Conservation (phyloP, 2,329 filamentous ascomycete genomes). For the Neofusicoccum kwambonambiense region DNA sequence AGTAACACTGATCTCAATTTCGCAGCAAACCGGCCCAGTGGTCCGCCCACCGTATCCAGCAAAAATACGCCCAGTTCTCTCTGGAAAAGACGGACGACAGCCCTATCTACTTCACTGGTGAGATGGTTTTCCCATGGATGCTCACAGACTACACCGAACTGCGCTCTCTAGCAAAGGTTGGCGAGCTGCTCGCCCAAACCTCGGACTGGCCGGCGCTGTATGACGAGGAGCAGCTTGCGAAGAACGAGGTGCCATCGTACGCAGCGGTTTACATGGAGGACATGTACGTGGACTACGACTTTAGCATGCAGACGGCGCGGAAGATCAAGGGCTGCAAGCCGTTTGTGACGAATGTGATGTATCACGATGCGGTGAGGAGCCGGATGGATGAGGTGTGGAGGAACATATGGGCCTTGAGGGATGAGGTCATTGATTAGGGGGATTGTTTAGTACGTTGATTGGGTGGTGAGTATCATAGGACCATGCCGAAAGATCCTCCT, state of each 20-base stretch:
- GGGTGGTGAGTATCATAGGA: no score
- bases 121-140: conserved; percentile 84
- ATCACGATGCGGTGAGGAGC: conserved; percentile 77
- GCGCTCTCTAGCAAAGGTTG: conserved; percentile 63
- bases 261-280: conserved; percentile 81
- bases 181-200: conserved; percentile 67
- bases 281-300: conserved; percentile 84
- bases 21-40: conserved; percentile 50
- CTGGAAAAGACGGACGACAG: conserved; percentile 42
- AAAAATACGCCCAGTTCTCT: conserved; percentile 49
- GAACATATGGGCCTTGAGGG: conserved; percentile 73
- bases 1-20: not conserved
- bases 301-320: conserved; percentile 70
- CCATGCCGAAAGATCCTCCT: no score
- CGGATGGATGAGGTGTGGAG: conserved; percentile 74
- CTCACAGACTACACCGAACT: conserved; percentile 80
- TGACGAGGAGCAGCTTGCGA: conserved; percentile 67
- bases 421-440: conserved; percentile 46
- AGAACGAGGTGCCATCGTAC: conserved; percentile 82
- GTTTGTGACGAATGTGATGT: conserved; percentile 82
- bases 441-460: no score
- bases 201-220: conserved; percentile 76
- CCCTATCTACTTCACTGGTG: conserved; percentile 78
- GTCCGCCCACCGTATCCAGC: conserved; percentile 68
- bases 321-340: conserved; percentile 75